phyloP scores from a whole-genome alignment of 352 stramenopile species.

The Phytophthora crassamura region DNA sequence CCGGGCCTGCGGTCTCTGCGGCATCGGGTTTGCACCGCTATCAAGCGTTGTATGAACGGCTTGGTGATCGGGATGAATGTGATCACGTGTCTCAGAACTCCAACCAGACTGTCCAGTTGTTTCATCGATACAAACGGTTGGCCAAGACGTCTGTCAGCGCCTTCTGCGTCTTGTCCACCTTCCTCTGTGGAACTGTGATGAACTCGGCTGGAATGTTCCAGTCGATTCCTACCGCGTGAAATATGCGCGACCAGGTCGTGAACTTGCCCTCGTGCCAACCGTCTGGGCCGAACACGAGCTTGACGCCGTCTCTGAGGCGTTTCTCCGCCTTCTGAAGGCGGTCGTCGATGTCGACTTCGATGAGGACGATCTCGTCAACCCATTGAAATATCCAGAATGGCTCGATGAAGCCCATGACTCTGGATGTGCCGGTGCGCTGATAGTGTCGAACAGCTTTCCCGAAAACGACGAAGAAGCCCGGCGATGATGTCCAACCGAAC shows the following conservation, averaged over 20 bases:
- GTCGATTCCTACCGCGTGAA: slow-evolving; percentile 14
- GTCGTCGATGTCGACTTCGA: slow-evolving; percentile 7
- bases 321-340: neutral
- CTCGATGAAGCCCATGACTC: neutral
- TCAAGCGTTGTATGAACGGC: slow-evolving; percentile 12
- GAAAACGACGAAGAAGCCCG: neutral
- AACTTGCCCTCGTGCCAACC: slow-evolving; percentile 20
- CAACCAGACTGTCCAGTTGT: neutral
- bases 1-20: too few species aligned
- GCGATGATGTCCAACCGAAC: slow-evolving; percentile 10
- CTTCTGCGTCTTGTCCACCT: neutral
- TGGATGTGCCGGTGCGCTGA: neutral
- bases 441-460: slow-evolving; percentile 2
- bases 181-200: slow-evolving; percentile 13
- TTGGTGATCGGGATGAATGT: slow-evolving; percentile 13
- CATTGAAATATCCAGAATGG: slow-evolving; percentile 11
- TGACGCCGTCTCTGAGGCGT: neutral
- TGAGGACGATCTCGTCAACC: slow-evolving; percentile 4
- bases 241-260: slow-evolving; percentile 7
- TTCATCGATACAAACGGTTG: neutral
- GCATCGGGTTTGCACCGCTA: too few species aligned
- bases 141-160: too few species aligned
- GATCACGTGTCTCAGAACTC: slow-evolving; percentile 8
- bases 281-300: slow-evolving; percentile 12
- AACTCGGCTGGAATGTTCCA: neutral